A percentile compares a stretch with the other conserved stretches of the same genome.
Conservation (phyloP, 108 stramenopile species). For the Pseudonitzschia multiseries region DNA sequence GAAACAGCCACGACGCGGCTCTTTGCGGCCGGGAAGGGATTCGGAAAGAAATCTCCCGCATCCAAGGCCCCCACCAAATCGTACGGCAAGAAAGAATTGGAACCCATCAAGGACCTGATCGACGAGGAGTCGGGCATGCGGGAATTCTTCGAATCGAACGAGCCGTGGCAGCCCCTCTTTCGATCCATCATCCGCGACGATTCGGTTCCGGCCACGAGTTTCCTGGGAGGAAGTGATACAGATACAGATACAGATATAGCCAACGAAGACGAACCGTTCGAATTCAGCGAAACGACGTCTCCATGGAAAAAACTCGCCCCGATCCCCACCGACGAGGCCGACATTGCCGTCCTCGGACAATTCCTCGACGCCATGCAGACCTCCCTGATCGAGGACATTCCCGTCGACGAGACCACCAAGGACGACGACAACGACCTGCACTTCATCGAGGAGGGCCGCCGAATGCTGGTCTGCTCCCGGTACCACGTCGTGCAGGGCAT, state of each 20-base stretch:
- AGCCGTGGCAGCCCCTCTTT: slow-evolving; percentile 59
- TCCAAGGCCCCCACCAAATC: slow-evolving; percentile 20
- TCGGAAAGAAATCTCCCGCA: not conserved
- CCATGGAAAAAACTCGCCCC: slow-evolving; percentile 30
- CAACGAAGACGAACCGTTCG: not conserved
- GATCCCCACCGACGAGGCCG: slow-evolving; percentile 34
- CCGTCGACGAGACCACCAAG: slow-evolving; percentile 45
- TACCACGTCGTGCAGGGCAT: slow-evolving; percentile 58
- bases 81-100: slow-evolving; percentile 28
- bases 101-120: slow-evolving; percentile 32
- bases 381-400: slow-evolving; percentile 56
- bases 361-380: slow-evolving; percentile 67
- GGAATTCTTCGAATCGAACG: slow-evolving; percentile 46
- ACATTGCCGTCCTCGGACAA: slow-evolving; percentile 29
- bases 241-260: not conserved
- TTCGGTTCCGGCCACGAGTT: slow-evolving; percentile 23
- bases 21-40: not conserved
- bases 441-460: slow-evolving; percentile 77
- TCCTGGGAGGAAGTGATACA: not conserved
- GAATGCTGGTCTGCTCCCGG: slow-evolving; percentile 59
- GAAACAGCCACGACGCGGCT: not conserved
- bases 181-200: slow-evolving; percentile 18
- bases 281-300: slow-evolving; percentile 22
- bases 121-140: slow-evolving; percentile 49
- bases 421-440: slow-evolving; percentile 69